A percentile compares a stretch with the other conserved stretches of the same genome.
Conservation (phyloP, 2,329 filamentous ascomycete species). For the Colletotrichum sublineola region DNA sequence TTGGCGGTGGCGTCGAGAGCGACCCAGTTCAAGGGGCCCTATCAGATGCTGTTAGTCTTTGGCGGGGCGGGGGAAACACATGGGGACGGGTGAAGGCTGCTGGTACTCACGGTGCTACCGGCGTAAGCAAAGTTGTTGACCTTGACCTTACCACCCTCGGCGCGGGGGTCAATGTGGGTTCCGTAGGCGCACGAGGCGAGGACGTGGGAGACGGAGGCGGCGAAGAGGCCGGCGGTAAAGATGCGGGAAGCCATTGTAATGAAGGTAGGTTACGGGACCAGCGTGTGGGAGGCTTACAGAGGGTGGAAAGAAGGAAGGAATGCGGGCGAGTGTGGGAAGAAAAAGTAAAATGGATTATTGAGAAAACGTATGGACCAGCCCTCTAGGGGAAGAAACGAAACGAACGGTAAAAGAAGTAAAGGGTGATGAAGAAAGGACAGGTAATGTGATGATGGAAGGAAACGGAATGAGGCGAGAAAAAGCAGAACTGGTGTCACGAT, state of each 20-base stretch:
- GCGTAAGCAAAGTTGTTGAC: constrained; percentile 56
- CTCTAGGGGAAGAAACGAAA: constrained; percentile 40
- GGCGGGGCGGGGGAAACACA: background rate
- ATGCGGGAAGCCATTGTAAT: constrained; percentile 39
- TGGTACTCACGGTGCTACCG: constrained; percentile 50
- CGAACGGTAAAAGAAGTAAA: constrained; percentile 34
- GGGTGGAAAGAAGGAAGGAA: constrained; percentile 22
- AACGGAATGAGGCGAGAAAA: constrained; percentile 33
- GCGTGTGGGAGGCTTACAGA: constrained; percentile 35
- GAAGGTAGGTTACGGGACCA: constrained; percentile 38
- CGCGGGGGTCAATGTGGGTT: constrained; percentile 52
- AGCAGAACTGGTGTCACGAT: constrained; percentile 31
- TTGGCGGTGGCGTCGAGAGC: constrained; percentile 55
- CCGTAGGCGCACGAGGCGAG: constrained; percentile 57
- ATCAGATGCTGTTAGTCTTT: constrained; percentile 19
- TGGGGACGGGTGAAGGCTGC: background rate
- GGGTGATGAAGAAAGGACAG: constrained; percentile 22
- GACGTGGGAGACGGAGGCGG: constrained; percentile 38
- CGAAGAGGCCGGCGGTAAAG: constrained; percentile 37
- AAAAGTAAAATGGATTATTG: constrained; percentile 36
- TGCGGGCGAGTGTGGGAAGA: background rate
- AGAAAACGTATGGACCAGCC: constrained; percentile 36
- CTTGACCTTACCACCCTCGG: constrained; percentile 48
- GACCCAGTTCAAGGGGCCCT: constrained; percentile 63
- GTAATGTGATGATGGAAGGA: constrained; percentile 22